These are phyloP conservation scores for Saitozyma sp. DNA, from an alignment of 768 basidiomycete genomes.

Conservation along the genomic window DNA sequence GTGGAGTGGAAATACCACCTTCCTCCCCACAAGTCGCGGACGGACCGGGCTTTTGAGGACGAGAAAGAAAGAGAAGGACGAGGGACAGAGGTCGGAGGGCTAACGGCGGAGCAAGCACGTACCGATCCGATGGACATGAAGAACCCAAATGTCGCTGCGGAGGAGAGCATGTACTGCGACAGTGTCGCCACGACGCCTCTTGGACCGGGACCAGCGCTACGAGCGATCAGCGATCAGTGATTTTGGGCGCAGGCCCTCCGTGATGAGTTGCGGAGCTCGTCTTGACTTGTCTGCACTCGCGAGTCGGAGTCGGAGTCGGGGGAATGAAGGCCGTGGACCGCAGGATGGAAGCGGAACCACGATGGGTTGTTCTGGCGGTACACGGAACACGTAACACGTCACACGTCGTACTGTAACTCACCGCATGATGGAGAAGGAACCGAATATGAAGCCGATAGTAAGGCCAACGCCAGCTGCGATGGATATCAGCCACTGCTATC, in stretches of 20 bases:
- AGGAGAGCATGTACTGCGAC: slow-evolving; percentile 97
- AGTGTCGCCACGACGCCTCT: slow-evolving; percentile 86
- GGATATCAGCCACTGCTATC: not conserved
- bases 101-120: slow-evolving; percentile 34
- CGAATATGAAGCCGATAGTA: slow-evolving; percentile 97
- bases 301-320: too few relatives aligned
- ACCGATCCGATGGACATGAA: slow-evolving; percentile 95
- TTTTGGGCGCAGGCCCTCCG: not conserved
- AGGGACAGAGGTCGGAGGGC: too few relatives aligned
- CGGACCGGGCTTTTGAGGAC: too few relatives aligned
- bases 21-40: too few relatives aligned
- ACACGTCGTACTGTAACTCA: slow-evolving; percentile 52
- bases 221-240: not conserved
- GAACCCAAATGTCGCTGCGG: slow-evolving; percentile 94
- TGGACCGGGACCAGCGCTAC: slow-evolving; percentile 81
- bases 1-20: too few relatives aligned
- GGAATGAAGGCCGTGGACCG: too few relatives aligned
- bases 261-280: too few relatives aligned
- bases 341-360: too few relatives aligned
- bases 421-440: slow-evolving; percentile 88
- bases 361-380: too few relatives aligned
- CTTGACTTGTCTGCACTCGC: too few relatives aligned
- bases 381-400: not conserved
- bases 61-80: too few relatives aligned
- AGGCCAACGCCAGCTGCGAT: slow-evolving; percentile 76